Conservation (phyloP, 1,284 basidiomycete genomes). For the Cutaneotrichosporon cavernicola region DNA sequence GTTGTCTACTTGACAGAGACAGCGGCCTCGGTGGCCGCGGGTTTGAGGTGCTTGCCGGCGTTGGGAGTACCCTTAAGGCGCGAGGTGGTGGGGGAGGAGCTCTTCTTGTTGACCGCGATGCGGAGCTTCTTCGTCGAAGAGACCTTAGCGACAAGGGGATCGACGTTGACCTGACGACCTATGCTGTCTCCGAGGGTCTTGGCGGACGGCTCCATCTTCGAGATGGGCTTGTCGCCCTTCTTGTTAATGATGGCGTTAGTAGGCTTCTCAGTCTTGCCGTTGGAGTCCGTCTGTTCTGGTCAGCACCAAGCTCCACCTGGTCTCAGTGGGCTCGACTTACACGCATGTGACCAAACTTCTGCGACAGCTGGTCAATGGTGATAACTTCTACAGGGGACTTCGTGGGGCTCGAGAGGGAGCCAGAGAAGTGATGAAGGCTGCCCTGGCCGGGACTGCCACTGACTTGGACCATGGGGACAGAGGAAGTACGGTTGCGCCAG, state of each 20-base stretch:
- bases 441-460: background rate
- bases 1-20: background rate
- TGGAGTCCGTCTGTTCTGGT: conserved; percentile 5
- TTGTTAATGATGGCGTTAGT: background rate
- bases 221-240: conserved; percentile 4
- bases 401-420: background rate
- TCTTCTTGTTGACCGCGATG: background rate
- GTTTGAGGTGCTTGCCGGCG: conserved; percentile 42
- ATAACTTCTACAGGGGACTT: conserved; percentile 23
- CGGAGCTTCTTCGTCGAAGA: conserved; percentile 14
- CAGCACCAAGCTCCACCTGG: too few species aligned
- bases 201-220: conserved; percentile 4
- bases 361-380: conserved; percentile 44
- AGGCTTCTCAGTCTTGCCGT: conserved; percentile 9
- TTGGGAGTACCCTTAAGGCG: conserved; percentile 42
- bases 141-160: background rate
- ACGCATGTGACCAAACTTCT: conserved; percentile 34
- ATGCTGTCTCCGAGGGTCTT: conserved; percentile 16
- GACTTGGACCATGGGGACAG: background rate
- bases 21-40: background rate
- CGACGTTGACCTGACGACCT: conserved; percentile 11
- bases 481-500: conserved; percentile 30
- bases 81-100: conserved; percentile 4
- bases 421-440: conserved; percentile 1
- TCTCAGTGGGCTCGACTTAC: background rate